These are phyloP conservation scores for Cryptomeria japonica DNA, from an alignment of 75 land plant genomes.

Conservation along the genomic window DNA sequence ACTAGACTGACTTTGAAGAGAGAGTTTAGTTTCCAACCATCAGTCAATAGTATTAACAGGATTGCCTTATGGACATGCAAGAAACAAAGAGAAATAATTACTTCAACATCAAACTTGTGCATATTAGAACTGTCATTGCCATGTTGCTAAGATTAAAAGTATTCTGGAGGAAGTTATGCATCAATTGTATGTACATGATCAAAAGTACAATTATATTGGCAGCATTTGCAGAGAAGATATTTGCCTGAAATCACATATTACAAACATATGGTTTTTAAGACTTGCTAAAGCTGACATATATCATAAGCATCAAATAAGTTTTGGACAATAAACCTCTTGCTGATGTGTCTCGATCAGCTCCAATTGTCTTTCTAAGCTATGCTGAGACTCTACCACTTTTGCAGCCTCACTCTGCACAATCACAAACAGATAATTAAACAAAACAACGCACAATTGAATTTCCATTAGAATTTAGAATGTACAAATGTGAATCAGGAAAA, in stretches of 20 bases:
- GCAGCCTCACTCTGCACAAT: constrained; percentile 85
- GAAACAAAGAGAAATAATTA: background rate
- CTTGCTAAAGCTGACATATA: background rate
- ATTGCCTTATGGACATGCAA: background rate
- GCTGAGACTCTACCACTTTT: constrained; percentile 92
- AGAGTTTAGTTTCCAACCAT: no score
- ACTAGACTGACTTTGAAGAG: no score
- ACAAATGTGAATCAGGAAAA: background rate
- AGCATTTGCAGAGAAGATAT: background rate
- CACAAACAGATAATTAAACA: background rate
- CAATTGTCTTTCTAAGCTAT: constrained; percentile 76
- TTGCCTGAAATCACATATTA: background rate
- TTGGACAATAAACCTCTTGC: constrained; percentile 65
- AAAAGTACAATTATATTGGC: background rate
- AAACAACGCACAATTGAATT: background rate
- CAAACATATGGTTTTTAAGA: background rate
- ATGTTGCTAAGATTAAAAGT: background rate
- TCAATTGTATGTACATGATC: background rate
- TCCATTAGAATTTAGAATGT: background rate
- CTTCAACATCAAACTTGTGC: background rate
- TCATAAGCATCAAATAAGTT: background rate
- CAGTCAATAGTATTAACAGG: background rate
- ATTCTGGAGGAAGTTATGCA: background rate
- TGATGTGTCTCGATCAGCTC: constrained; percentile 99
- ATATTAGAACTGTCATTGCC: background rate